Percentiles rank a stretch among this genome's conserved stretches.
Conservation (phyloP, 352 stramenopile species). For the Blastocystis sp. region DNA sequence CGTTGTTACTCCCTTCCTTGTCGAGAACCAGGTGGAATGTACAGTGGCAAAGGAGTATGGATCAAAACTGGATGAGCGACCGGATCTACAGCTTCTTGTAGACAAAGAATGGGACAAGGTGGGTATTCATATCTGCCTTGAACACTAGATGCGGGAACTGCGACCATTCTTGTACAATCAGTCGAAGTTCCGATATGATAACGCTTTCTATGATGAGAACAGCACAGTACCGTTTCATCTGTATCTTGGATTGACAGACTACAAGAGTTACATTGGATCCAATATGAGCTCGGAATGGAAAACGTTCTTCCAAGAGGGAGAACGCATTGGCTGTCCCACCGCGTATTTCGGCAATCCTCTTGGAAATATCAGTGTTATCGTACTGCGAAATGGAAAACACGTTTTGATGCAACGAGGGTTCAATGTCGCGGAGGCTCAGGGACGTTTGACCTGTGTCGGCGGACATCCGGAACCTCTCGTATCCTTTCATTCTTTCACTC, state of each 20-base stretch:
- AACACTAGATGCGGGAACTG: neutral
- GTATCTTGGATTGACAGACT: conserved; percentile 11
- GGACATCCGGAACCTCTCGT: conserved; percentile 43
- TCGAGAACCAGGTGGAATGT: neutral
- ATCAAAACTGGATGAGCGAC: neutral
- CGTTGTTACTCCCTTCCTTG: neutral
- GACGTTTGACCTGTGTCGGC: neutral
- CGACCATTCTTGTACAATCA: conserved; percentile 41
- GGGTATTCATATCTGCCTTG: too few relatives aligned
- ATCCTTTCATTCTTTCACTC: neutral
- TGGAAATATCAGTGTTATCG: neutral
- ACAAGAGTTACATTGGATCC: conserved; percentile 38
- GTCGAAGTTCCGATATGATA: conserved; percentile 38
- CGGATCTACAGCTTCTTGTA: neutral
- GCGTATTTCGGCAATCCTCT: conserved; percentile 46
- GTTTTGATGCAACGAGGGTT: conserved; percentile 25
- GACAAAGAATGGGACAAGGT: conserved; percentile 1
- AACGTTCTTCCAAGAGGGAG: conserved; percentile 3
- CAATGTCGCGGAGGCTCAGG: conserved; percentile 21
- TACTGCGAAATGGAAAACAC: conserved; percentile 27
- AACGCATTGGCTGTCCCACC: neutral
- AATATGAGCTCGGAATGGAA: conserved; percentile 15
- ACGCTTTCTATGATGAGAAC: neutral
- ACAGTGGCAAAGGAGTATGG: neutral
- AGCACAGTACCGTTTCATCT: neutral